A percentile compares a stretch with the other conserved stretches of the same genome.
These are phyloP conservation scores for Copromyces sp. DNA, from an alignment of 495 filamentous ascomycete species.

Conservation along the genomic window DNA sequence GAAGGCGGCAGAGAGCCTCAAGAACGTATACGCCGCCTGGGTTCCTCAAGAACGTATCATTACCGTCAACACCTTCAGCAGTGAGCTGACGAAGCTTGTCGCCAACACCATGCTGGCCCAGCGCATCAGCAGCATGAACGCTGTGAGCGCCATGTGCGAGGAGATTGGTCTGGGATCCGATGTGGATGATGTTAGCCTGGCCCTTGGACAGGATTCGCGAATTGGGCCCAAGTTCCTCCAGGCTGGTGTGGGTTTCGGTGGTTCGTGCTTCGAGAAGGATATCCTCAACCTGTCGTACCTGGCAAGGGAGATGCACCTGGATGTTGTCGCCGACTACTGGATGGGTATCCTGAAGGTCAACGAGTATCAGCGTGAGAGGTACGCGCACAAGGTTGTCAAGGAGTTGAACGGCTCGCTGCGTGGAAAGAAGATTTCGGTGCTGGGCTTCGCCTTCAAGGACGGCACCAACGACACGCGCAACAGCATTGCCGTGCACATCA, in stretches of 20 bases:
- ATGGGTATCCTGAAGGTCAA: slow-evolving; percentile 62
- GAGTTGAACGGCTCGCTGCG: slow-evolving; percentile 59
- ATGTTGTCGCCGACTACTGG: slow-evolving; percentile 74
- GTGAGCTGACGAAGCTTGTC: slow-evolving; percentile 69
- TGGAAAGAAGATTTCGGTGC: slow-evolving; percentile 60
- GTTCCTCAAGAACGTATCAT: slow-evolving; percentile 56
- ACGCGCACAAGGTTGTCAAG: slow-evolving; percentile 50
- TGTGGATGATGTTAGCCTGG: slow-evolving; percentile 58
- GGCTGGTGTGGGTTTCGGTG: slow-evolving; percentile 70
- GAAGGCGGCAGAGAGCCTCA: slow-evolving; percentile 52
- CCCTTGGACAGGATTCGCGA: slow-evolving; percentile 60
- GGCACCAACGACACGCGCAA: slow-evolving; percentile 71
- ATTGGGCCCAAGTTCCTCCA: slow-evolving; percentile 70
- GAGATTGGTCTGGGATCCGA: slow-evolving; percentile 55
- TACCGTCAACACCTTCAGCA: slow-evolving; percentile 68
- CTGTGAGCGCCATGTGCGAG: slow-evolving; percentile 72
- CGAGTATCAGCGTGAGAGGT: slow-evolving; percentile 63
- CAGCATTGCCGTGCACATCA: slow-evolving; percentile 57
- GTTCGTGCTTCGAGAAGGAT: slow-evolving; percentile 77
- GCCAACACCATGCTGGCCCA: slow-evolving; percentile 78
- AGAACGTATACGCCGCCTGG: slow-evolving; percentile 61
- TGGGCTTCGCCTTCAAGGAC: slow-evolving; percentile 79
- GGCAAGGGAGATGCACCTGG: slow-evolving; percentile 56
- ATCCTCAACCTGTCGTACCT: slow-evolving; percentile 67
- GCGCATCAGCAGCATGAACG: slow-evolving; percentile 75